Percentiles rank a stretch among this genome's conserved stretches.
Evolutionary conservation across 2,329 filamentous ascomycete species (phyloP).

Genomic region (Fusarium sp.): DNA sequence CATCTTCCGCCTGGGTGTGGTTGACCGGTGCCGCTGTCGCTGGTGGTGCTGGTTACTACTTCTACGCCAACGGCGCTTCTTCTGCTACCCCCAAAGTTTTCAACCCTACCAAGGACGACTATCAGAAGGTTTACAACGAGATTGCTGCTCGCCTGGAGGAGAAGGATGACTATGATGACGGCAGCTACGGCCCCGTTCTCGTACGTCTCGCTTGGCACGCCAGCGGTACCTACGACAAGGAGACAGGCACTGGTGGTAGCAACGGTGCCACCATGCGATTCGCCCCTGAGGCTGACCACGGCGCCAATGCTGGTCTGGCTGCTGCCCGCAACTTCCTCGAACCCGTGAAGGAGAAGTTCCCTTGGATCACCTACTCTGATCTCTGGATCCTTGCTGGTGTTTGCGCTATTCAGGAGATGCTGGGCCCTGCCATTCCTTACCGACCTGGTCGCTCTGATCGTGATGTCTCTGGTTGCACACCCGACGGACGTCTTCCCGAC

Average conservation of each 20-base stretch:
- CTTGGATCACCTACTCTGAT: slow-evolving; percentile 96
- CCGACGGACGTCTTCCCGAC: slow-evolving; percentile 88
- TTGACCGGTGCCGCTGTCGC: slow-evolving; percentile 67
- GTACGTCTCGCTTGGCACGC: slow-evolving; percentile 94
- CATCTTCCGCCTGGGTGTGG: slow-evolving; percentile 63
- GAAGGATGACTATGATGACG: slow-evolving; percentile 95
- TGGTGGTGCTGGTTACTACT: slow-evolving; percentile 73
- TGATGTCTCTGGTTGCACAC: slow-evolving; percentile 86
- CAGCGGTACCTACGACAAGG: slow-evolving; percentile 90
- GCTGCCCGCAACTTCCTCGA: slow-evolving; percentile 91
- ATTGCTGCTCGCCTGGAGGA: slow-evolving; percentile 84
- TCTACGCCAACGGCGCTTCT: slow-evolving; percentile 67
- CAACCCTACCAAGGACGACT: slow-evolving; percentile 83
- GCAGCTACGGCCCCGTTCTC: slow-evolving; percentile 92
- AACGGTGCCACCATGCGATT: slow-evolving; percentile 99
- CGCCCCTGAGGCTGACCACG: slow-evolving; percentile 86
- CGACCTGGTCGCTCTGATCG: slow-evolving; percentile 85
- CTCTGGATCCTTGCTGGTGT: slow-evolving; percentile 94
- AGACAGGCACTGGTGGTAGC: slow-evolving; percentile 88
- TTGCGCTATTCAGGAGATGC: slow-evolving; percentile 92
- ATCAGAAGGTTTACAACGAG: slow-evolving; percentile 93
- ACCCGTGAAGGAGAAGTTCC: slow-evolving; percentile 87
- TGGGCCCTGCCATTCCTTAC: slow-evolving; percentile 88
- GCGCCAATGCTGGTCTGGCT: slow-evolving; percentile 91
- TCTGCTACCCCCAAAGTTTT: slow-evolving; percentile 67